These are phyloP conservation scores for Pleoardoris graminearum DNA, from an alignment of 2,329 filamentous ascomycete species.

Conservation along the genomic window DNA sequence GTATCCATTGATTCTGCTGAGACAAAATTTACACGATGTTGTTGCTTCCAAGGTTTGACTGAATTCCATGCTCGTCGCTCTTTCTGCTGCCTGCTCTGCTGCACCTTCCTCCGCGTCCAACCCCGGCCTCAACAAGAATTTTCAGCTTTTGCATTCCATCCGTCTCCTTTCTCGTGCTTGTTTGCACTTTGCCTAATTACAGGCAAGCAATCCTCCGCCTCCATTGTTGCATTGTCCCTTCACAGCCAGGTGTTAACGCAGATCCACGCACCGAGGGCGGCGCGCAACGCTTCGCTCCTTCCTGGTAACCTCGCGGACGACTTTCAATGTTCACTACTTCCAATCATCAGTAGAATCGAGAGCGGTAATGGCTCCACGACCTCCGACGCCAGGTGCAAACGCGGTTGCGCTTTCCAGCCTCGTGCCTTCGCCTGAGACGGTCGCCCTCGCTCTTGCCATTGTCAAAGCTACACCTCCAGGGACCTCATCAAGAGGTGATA, in stretches of 20 bases:
- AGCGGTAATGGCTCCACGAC: constrained; percentile 11
- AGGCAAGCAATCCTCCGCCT: too few species aligned
- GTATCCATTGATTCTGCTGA: background rate
- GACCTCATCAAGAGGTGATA: constrained; percentile 37
- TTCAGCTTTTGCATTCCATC: background rate
- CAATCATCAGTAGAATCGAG: background rate
- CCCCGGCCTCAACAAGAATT: background rate
- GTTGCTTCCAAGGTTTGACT: too few species aligned
- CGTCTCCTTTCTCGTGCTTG: background rate
- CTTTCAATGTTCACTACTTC: background rate
- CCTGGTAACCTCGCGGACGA: background rate
- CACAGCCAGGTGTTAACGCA: too few species aligned
- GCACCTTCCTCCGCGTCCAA: background rate
- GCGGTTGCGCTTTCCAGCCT: background rate
- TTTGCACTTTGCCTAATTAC: background rate
- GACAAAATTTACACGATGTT: background rate
- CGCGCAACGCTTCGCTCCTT: background rate
- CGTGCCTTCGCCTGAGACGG: constrained; percentile 29
- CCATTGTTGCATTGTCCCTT: too few species aligned
- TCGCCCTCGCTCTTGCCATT: constrained; percentile 43
- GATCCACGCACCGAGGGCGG: background rate
- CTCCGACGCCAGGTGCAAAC: background rate
- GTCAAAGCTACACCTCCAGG: constrained; percentile 45
- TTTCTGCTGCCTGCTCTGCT: background rate
- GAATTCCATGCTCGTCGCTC: constrained; percentile 2